Base-by-base conservation (phyloP, 2,329 filamentous ascomycete genomes). In the Parascedosporium putredinis region DNA sequence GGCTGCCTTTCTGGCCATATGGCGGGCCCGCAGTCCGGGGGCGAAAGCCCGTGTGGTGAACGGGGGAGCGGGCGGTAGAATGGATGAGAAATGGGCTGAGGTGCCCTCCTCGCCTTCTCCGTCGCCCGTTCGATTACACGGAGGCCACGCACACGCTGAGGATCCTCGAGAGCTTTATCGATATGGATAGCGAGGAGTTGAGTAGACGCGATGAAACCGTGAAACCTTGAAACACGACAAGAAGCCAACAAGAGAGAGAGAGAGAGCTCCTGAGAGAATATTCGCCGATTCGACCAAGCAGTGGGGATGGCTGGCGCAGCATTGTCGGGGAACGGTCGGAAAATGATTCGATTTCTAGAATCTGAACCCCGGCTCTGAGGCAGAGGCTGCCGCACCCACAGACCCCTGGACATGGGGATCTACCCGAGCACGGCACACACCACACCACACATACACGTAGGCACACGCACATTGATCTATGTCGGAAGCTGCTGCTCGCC, bases 301-400 rank as follows among this genome's bases (percentile, higher is more conserved):
- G 8, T 16, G 38, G 6, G 38, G 22, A 18, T 16, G 27, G 12
- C 9, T 20, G 23, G 5, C 4, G 18, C 20, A 16, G 5, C 20
- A 4, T 20, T 22, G 22, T 9, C 9, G 40, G 40, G 22, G 40
- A 5, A 43, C 9, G 18, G 16, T 23, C 16, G 25, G 18, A 23
- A 31, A 46, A 47, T 47, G 45, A 47, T 47, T 38, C 45, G 45
- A 47, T 36, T 47, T 47, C 31, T 38, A 24, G 18, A 24, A 24
- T n/a, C 38, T 20, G 25, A 20, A 31, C 45, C 45, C 45, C 45
- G 45, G 27, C 24, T 47, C 31, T 47, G 45, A 47, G n/a, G 45
- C 45, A 47, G 45, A 36, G 16, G 29, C 22, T 36, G 45, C 45
- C 20, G 45, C 45, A 36, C 44, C 31, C 45, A 47, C 45, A 25